phyloP scores from a whole-genome alignment of 345 rosid species.

The Diplotaxis tenuifolia region DNA sequence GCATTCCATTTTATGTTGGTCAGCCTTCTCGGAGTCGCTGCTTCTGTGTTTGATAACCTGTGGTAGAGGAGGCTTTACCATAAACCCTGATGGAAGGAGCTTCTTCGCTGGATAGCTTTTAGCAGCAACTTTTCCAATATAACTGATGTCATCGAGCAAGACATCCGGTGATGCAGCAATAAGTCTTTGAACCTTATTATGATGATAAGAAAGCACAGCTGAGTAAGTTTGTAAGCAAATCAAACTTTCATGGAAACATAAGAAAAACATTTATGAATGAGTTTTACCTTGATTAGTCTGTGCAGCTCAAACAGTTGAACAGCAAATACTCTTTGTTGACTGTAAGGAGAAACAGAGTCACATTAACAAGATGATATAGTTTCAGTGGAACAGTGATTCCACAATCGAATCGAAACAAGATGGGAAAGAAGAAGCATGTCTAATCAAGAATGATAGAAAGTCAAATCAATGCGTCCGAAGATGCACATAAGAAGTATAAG shows the following conservation, averaged over 20 bases:
- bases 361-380: conserved; percentile 15
- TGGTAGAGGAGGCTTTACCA: conserved; percentile 43
- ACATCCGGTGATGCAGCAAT: conserved; percentile 73
- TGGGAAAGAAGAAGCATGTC: not conserved
- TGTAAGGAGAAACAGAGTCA: conserved; percentile 45
- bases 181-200: conserved; percentile 67
- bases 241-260: not conserved
- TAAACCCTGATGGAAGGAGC: conserved; percentile 41
- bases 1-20: conserved; percentile 39
- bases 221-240: not conserved
- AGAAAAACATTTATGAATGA: not conserved
- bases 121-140: conserved; percentile 43
- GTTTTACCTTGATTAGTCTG: conserved; percentile 79
- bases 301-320: conserved; percentile 91
- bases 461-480: not conserved
- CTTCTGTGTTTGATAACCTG: conserved; percentile 41
- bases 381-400: not conserved
- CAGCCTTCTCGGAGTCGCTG: conserved; percentile 31
- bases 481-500: not conserved
- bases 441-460: not conserved
- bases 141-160: conserved; percentile 54
- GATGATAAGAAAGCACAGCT: conserved; percentile 13
- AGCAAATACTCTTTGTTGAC: conserved; percentile 92
- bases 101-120: conserved; percentile 48
- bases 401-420: not conserved